A percentile compares a stretch with the other conserved stretches of the same genome.
phyloP scores from a whole-genome alignment of 768 basidiomycete species.

The Leccinellum rugosiceps region DNA sequence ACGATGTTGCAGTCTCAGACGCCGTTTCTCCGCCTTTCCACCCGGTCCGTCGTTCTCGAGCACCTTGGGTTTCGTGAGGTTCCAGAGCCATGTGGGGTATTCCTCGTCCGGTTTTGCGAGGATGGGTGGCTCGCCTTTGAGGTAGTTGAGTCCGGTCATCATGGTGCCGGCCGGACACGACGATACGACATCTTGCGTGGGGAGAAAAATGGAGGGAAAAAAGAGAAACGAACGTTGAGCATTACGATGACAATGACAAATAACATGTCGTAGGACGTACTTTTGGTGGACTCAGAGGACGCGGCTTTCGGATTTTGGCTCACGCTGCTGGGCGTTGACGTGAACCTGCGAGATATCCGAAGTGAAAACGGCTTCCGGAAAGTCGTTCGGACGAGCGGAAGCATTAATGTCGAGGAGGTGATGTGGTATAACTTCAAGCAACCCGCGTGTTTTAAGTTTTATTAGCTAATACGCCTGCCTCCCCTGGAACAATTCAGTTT shows the following conservation, averaged over 20 bases:
- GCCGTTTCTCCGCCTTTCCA: constrained; percentile 56
- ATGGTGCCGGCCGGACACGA: constrained; percentile 72
- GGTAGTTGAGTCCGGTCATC: constrained; percentile 75
- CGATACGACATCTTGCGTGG: constrained; percentile 36
- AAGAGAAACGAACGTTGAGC: background rate
- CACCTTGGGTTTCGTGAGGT: constrained; percentile 56
- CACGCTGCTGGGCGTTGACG: constrained; percentile 4
- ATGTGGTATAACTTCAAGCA: too few relatives aligned
- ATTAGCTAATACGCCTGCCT: too few relatives aligned
- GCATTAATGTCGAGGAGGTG: background rate
- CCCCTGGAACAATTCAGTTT: background rate
- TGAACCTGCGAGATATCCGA: constrained; percentile 12
- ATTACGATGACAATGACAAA: background rate
- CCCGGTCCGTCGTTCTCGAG: constrained; percentile 72
- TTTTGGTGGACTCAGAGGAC: constrained; percentile 14
- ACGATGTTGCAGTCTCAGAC: constrained; percentile 58
- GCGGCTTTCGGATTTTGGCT: background rate
- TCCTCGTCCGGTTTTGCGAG: constrained; percentile 75
- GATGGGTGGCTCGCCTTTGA: constrained; percentile 78
- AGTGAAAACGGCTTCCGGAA: constrained; percentile 9
- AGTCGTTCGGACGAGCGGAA: constrained; percentile 11
- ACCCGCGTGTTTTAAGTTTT: too few relatives aligned
- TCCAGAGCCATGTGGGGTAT: constrained; percentile 92
- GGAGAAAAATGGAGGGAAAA: background rate
- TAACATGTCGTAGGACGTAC: constrained; percentile 10